These are phyloP conservation scores for Eucalyptus tenuipes DNA, from an alignment of 345 rosid genomes.

Conservation along the genomic window DNA sequence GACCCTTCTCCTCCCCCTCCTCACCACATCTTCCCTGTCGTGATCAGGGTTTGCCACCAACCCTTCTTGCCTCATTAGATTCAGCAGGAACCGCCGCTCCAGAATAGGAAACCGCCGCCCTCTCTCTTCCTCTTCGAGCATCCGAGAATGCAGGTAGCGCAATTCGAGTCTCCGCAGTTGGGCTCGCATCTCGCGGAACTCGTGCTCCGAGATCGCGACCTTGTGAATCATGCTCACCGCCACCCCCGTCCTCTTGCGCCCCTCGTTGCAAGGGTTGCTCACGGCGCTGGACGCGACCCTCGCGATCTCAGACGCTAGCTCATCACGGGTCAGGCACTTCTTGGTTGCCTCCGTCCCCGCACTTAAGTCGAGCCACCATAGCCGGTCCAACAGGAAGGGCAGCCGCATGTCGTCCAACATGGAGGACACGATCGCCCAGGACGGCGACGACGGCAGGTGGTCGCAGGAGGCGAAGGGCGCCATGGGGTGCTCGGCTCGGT, in stretches of 20 bases:
- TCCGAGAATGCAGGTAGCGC: neutral
- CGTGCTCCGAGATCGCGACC: neutral
- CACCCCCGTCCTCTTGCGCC: neutral
- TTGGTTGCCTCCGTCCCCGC: neutral
- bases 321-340: neutral
- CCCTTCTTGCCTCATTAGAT: neutral
- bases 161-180: neutral
- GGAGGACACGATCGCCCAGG: neutral
- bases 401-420: neutral
- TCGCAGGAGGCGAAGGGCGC: neutral
- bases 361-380: neutral
- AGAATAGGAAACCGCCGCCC: neutral
- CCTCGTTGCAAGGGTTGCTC: neutral
- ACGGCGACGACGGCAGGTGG: neutral
- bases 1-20: neutral
- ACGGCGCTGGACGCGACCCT: neutral
- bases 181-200: neutral
- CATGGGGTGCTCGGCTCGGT: rapidly evolving
- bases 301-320: neutral
- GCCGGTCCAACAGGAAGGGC: neutral
- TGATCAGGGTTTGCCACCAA: neutral
- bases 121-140: neutral
- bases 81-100: neutral
- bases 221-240: neutral
- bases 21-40: neutral